Base-by-base conservation (phyloP, 257 asterid species). In the Oldenlandia corymbosa region DNA sequence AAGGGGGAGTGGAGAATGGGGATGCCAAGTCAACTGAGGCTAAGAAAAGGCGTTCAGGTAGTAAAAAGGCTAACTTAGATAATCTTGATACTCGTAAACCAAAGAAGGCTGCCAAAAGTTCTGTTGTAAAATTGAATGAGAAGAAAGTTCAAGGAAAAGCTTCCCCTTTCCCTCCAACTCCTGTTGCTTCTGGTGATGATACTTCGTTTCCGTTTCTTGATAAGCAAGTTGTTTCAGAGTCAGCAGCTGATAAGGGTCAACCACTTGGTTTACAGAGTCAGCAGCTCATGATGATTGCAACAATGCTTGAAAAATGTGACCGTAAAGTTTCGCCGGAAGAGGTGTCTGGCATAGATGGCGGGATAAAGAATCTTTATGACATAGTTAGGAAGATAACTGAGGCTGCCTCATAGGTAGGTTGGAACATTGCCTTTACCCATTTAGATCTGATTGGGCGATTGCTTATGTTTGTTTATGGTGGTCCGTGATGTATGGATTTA, bases 301-400 rank as follows among this genome's bases (percentile, higher is more conserved):
- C 77, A 14, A 66, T 76, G 69, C 52, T 83, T 48, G 73, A 65
- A 26, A 76, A 69, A 21, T 73, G 74, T 37, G 67, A 72, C 26
- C 78, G 67, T 41, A 71, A 73, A 65, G 56, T 78, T 58, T 68
- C 84, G 11, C 27, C 37, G 0, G 70, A 58, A 69, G 82, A 65
- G 47, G 75, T 52, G 32, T 30, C 72, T 17, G 66, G 60, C 59
- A 63, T 83, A 72, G 79, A 76, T 62, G 60, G 62, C 26, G 83
- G 76, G 74, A 39, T 80, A 6, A 72, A 70, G 45, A 14, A 34
- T 30, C 70, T 83, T 14, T 64, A 71, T 60, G 81, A 78, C 76
- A 78, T 66, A 80, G 81, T 78, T 2, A 60, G 69, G 48, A 52
- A 46, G 42, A 47, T 60, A 64, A 60, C 46, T 26, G 78, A 62